Evolutionary conservation across 371 early-diverging fungal genomes (phyloP), one percentile per base, ranked within the genome.

Genomic region (Scutellospora calospora): DNA sequence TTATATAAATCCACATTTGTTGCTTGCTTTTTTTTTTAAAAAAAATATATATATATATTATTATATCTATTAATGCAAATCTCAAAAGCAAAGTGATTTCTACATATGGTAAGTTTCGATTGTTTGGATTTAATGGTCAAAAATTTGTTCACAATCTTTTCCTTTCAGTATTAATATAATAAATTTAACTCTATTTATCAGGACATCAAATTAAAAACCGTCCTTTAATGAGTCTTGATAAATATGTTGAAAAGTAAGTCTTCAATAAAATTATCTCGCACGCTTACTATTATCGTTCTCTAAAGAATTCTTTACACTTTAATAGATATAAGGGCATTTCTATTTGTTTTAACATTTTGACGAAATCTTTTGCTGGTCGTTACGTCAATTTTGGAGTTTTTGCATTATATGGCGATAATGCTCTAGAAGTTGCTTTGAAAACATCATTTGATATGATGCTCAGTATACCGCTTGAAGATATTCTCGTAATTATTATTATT

Each of bases 361-460:
- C 89, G 18, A 90, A 90, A 9, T 89, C 94, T 31, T 84, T 97
- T 3, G 87, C 90, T 12, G 97, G 97, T 52, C 90, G 92, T 71
- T 97, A 97, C 82, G 93, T 95, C 77, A 95, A 95, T 69, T 95
- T 97, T 87, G 97, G 97, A 3, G 95, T 97, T n/a, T 95, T 97
- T 85, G 93, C 91, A 81, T 87, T 97, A 33, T 97, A 97, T 82
- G 92, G 93, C 74, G 98, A 97, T 83, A 90, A 90, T n/a, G 93
- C 97, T 1, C 87, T 97, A 62, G 92, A 91, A 38, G 88, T 91
- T 12, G 93, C 94, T 6, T 87, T 95, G 45, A 86, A 88, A 6
- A 88, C 92, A 51, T 85, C 91, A 65, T 92, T 94, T 75, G 91
- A 92, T 81, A 84, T 97, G 69, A 89, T 95, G 87, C 84, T 92